Evolutionary conservation across 306 rosid species (phyloP).

Genomic region (Casuarina glauca): DNA sequence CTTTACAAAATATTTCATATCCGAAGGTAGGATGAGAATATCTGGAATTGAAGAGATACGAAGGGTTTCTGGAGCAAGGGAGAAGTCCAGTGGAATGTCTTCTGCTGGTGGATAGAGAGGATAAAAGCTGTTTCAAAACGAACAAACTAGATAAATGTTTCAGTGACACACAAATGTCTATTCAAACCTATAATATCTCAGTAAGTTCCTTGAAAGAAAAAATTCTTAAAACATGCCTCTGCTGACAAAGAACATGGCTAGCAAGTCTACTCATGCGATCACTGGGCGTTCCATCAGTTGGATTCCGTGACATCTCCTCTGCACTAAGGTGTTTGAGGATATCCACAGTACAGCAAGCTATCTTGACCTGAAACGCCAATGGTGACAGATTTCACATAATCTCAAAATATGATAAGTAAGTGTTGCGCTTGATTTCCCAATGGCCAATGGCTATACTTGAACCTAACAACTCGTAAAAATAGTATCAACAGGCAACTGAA

Average conservation of each 20-base stretch:
- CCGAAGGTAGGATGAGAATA: conserved; percentile 88
- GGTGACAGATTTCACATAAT: conserved; percentile 2
- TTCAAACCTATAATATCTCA: conserved; percentile 11
- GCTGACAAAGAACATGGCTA: conserved; percentile 74
- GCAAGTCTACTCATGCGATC: conserved; percentile 91
- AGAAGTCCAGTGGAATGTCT: conserved; percentile 80
- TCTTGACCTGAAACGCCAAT: conserved; percentile 68
- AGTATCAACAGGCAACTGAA: neutral
- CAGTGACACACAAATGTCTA: conserved; percentile 18
- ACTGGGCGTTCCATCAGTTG: conserved; percentile 52
- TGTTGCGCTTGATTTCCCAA: neutral
- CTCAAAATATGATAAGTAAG: neutral
- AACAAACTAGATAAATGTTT: conserved; percentile 1
- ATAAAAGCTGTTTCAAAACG: conserved; percentile 69
- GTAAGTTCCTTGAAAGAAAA: neutral
- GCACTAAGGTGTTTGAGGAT: conserved; percentile 89
- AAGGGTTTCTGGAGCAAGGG: conserved; percentile 81
- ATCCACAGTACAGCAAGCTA: conserved; percentile 86
- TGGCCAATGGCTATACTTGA: neutral
- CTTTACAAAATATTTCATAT: conserved; percentile 81
- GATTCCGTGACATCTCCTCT: conserved; percentile 83
- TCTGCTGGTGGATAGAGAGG: conserved; percentile 92
- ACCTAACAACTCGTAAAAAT: neutral
- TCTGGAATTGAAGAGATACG: conserved; percentile 70
- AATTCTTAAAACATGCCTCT: conserved; percentile 44